Base-by-base conservation (phyloP, 2,329 filamentous ascomycete species). In the Pseudogymnoascus sp. region DNA sequence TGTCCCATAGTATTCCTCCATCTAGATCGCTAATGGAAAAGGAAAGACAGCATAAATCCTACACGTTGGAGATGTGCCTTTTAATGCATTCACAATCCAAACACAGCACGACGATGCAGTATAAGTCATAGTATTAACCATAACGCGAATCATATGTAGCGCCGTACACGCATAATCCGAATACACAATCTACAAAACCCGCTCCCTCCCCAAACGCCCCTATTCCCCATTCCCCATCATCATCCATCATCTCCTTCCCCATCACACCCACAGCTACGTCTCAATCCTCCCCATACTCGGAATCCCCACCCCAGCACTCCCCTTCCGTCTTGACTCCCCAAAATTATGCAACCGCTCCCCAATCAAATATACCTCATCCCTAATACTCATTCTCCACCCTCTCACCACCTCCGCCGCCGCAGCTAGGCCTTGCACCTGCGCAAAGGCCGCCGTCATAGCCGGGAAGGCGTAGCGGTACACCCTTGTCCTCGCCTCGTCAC, bases 281-380 rank as follows among this genome's bases (percentile, higher is more conserved):
- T 69, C 67, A 18, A 70, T 64, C 47, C 69, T 68, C 35, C 66
- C 63, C 47, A 70, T 60, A 61, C 54, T 64, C 6, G 64, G 63
- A 8, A 65, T 64, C 39, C 35, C 47, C 5, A 59, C 62, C 20
- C 62, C 58, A 54, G 59, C 63, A 25, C 62, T 60, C 58, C 60
- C 63, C 32, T 54, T 54, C 47, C 47, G 9, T 12, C 47, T 54
- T 25, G 47, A 54, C 47, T 88, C 86, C 2, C 91, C 90, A 74
- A 97, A 96, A 73, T 99, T 99, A 76, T 99, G 95, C 69, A 99
- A 75, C 63, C 92, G 79, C 76, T 99, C 93, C 2, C 94, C 94
- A 70, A 97, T 94, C 47, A 99, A 78, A 72, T 99, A 99, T 0
- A 96, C 92, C 74, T 99, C 95, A 72, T 99, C 95, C 38, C 91